Evolutionary conservation across 352 stramenopile genomes (phyloP), one percentile per base, ranked within the genome.

Genomic region (Phytopythium oedochilum): DNA sequence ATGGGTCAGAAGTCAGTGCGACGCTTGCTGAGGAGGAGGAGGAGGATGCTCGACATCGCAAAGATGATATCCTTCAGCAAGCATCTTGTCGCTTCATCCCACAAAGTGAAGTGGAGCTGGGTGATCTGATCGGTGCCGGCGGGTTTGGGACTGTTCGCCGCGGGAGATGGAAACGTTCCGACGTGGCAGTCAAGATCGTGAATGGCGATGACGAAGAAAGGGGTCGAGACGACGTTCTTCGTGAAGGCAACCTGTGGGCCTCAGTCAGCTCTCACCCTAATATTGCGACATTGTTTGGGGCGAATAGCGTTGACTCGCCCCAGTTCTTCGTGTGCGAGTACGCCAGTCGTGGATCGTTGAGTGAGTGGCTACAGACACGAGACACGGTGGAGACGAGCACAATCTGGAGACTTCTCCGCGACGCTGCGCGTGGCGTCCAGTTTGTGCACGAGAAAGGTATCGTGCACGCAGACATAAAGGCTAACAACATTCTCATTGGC

Each of bases 391-490:
- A 59, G 12, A 47, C 29, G 1, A 29, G 34, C 5, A 38, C 50
- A 12, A 23, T 60, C 3, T 60, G 66, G 55, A 48, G 48, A 17
- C 50, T 67, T n/a, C 14, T 79, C 31, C 54, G 53, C 26, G 60
- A 75, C n/a, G 49, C 56, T 7, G 64, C 65, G 0, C 40, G 68
- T 11, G 86, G 78, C 8, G 47, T 96, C 2, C 34, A 55, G 20
- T 92, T 59, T 88, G 15, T 81, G 83, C 68, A 60, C 23, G 15
- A 55, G 39, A 36, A 55, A 58, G 12, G 31, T n/a, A 48, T 88
- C 3, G 63, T 94, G 11, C 87, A 96, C 51, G 69, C 73, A 14
- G 88, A 96, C 53, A 56, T 96, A 6, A 96, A 75, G 32, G 49
- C 57, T 3, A 48, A 70, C 43, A 73, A 73, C 34, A 54, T 73